Percentiles rank a stretch among this genome's conserved stretches.
These are phyloP conservation scores for Anastatica hierochuntica DNA, from an alignment of 345 rosid genomes.

Conservation along the genomic window DNA sequence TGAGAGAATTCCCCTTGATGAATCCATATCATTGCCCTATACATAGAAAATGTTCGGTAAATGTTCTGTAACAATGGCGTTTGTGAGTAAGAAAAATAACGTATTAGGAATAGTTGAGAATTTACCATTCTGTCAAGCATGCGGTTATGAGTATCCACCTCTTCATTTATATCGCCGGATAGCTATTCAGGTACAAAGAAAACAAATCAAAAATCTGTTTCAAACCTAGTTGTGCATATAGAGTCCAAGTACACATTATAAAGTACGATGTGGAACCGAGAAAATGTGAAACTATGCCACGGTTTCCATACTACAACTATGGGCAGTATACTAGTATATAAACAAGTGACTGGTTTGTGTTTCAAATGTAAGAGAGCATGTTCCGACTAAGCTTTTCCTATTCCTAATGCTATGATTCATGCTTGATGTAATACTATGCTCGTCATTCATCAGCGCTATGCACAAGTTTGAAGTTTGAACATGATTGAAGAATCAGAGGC, in stretches of 20 bases:
- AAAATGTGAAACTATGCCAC: too few relatives aligned
- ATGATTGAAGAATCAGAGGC: neutral
- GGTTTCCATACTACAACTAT: too few relatives aligned
- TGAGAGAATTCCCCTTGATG: conserved; percentile 79
- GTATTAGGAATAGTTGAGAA: neutral
- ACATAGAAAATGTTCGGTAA: conserved; percentile 4
- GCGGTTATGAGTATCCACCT: conserved; percentile 75
- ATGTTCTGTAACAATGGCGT: conserved; percentile 17
- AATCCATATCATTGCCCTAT: conserved; percentile 94
- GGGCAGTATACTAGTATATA: too few relatives aligned
- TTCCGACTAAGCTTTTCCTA: too few relatives aligned
- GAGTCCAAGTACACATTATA: neutral
- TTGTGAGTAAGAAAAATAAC: neutral
- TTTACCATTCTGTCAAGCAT: conserved; percentile 86
- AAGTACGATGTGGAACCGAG: neutral
- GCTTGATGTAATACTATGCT: too few relatives aligned
- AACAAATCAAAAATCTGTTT: neutral
- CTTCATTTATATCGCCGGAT: conserved; percentile 84
- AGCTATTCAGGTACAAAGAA: conserved; percentile 37
- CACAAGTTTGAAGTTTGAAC: too few relatives aligned
- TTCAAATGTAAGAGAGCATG: too few relatives aligned
- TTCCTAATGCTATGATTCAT: neutral
- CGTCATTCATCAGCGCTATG: too few relatives aligned
- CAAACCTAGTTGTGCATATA: neutral
- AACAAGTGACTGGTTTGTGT: too few relatives aligned